Percentiles rank a stretch among this genome's conserved stretches.
Conservation (phyloP, 78 protist species). For the slime mould (Dictyostelium discoideum) region DNA sequence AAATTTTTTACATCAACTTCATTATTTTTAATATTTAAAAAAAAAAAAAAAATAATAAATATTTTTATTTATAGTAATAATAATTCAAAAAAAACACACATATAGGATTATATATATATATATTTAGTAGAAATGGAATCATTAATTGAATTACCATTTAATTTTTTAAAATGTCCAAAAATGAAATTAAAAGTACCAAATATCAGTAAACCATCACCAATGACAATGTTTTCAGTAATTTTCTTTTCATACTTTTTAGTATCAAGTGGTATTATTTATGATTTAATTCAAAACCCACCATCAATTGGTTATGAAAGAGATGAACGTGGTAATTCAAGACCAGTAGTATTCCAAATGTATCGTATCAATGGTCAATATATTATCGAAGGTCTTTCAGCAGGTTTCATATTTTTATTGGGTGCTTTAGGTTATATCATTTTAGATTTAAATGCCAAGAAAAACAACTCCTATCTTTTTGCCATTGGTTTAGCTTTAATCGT, state of each 20-base stretch:
- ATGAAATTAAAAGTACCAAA: conserved; percentile 59
- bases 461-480: conserved; percentile 64
- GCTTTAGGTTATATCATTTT: conserved; percentile 85
- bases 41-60: not conserved
- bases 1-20: not conserved
- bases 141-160: conserved; percentile 74
- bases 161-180: conserved; percentile 73
- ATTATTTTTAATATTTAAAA: not conserved
- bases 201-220: conserved; percentile 74
- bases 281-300: conserved; percentile 88
- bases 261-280: conserved; percentile 87
- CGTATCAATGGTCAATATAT: conserved; percentile 90
- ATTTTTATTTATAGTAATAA: too few species aligned
- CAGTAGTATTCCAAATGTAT: conserved; percentile 80
- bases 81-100: not conserved
- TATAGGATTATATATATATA: not conserved
- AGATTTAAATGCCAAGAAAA: conserved; percentile 49
- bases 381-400: conserved; percentile 90
- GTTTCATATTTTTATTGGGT: conserved; percentile 80
- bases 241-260: conserved; percentile 81
- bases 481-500: conserved; percentile 60
- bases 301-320: conserved; percentile 82
- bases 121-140: conserved; percentile 33
- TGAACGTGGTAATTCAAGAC: conserved; percentile 55
- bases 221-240: conserved; percentile 61